Conservation (phyloP, 2,329 filamentous ascomycete genomes). For the Colletotrichum liaoningense region DNA sequence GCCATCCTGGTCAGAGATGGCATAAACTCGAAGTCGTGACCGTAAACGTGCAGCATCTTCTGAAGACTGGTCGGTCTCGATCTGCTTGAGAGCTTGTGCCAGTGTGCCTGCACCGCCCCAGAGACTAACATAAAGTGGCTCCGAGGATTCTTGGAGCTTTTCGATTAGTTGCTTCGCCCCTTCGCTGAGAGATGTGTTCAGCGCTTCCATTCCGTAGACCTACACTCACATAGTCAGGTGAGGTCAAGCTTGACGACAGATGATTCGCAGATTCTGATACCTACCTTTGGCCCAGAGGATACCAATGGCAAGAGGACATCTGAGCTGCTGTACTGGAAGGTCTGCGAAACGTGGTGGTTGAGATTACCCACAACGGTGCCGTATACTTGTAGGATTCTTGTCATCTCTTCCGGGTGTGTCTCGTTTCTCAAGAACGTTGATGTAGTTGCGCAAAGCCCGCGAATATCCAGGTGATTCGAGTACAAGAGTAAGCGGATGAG, state of each 20-base stretch:
- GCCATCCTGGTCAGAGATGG: not conserved
- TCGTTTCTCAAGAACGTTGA: too few relatives aligned
- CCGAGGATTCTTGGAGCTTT: not conserved
- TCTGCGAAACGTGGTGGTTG: not conserved
- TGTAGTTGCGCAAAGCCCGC: too few relatives aligned
- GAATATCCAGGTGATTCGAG: too few relatives aligned
- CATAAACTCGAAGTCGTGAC: not conserved
- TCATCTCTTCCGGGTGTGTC: too few relatives aligned
- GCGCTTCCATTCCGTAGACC: not conserved
- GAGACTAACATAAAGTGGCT: not conserved
- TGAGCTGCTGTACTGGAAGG: not conserved
- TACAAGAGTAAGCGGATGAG: too few relatives aligned
- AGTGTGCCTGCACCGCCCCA: not conserved
- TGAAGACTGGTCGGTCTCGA: not conserved
- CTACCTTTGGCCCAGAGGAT: not conserved
- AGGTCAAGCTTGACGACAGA: not conserved
- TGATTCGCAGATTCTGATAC: not conserved
- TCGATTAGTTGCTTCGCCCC: not conserved
- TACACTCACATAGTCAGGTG: not conserved
- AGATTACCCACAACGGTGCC: too few relatives aligned
- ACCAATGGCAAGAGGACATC: not conserved
- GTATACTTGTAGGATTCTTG: too few relatives aligned
- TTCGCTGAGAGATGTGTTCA: not conserved
- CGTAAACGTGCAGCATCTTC: not conserved
- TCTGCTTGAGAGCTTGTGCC: not conserved